A percentile compares a stretch with the other conserved stretches of the same genome.
Conservation (phyloP, 108 stramenopile genomes). For the Skeletonema marinoi region DNA sequence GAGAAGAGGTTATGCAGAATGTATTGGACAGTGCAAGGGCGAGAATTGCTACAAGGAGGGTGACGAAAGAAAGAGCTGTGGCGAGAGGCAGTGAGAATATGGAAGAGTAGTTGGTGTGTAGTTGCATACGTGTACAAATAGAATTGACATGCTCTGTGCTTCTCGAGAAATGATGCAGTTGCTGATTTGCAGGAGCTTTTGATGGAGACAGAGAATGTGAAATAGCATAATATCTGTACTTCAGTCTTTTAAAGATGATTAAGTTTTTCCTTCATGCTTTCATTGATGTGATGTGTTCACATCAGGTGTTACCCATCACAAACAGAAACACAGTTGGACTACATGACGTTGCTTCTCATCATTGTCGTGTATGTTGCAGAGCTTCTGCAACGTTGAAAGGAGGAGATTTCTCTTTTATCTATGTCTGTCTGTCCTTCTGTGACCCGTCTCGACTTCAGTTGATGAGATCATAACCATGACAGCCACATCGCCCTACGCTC, state of each 20-base stretch:
- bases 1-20: slow-evolving; percentile 89
- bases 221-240: background rate
- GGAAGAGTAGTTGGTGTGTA: slow-evolving; percentile 37
- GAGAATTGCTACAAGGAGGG: slow-evolving; percentile 83
- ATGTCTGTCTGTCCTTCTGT: too few relatives aligned
- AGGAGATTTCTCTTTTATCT: too few relatives aligned
- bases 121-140: slow-evolving; percentile 3
- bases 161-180: background rate
- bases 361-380: too few relatives aligned
- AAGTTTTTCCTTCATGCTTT: background rate
- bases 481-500: slow-evolving; percentile 43
- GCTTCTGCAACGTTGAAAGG: too few relatives aligned
- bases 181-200: background rate
- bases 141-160: background rate
- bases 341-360: too few relatives aligned
- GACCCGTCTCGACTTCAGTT: too few relatives aligned
- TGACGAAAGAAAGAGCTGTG: slow-evolving; percentile 43
- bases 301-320: background rate
- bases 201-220: background rate
- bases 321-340: too few relatives aligned
- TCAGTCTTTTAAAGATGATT: background rate
- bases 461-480: background rate
- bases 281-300: background rate
- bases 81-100: slow-evolving; percentile 36
- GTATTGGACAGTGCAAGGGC: slow-evolving; percentile 81